Percentiles rank a stretch among this genome's conserved stretches.
phyloP scores from a whole-genome alignment of 2,329 filamentous ascomycete species.

The Colletotrichum orbiculare region DNA sequence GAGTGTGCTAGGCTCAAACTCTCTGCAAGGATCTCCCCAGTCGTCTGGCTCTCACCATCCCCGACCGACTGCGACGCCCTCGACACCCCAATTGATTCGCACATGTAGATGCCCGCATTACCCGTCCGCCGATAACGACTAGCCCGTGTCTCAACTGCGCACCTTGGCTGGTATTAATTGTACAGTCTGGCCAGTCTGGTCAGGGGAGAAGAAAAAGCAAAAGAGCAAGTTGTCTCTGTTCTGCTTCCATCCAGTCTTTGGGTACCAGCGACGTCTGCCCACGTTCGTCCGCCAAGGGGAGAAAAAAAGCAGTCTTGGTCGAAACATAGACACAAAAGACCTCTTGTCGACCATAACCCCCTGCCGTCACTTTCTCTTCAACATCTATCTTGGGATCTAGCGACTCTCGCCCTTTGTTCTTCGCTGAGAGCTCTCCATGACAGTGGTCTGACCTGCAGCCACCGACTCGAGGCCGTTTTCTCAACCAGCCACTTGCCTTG shows the following conservation, averaged over 20 bases:
- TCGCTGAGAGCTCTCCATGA: conserved; percentile 11
- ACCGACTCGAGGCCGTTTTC: conserved; percentile 20
- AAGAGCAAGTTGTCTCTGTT: conserved; percentile 13
- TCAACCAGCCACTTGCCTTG: conserved; percentile 7
- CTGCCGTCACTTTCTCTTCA: conserved; percentile 8
- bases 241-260: conserved; percentile 23
- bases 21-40: conserved; percentile 27
- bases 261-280: conserved; percentile 14
- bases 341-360: conserved; percentile 16
- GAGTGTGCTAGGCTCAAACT: conserved; percentile 13
- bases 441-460: conserved; percentile 28
- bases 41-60: conserved; percentile 4
- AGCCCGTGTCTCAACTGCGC: conserved; percentile 26
- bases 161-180: conserved; percentile 2
- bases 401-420: conserved; percentile 9
- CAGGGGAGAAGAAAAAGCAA: conserved; percentile 20
- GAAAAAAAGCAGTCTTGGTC: conserved; percentile 2
- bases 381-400: conserved; percentile 14
- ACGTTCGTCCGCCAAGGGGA: conserved; percentile 23
- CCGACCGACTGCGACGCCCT: conserved; percentile 1
- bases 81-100: conserved; percentile 13
- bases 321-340: conserved; percentile 26
- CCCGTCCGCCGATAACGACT: conserved; percentile 20
- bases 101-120: conserved; percentile 14
- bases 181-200: neutral